These are phyloP conservation scores for Chytriomyces confervae DNA, from an alignment of 192 early-diverging fungal species.

Conservation along the genomic window DNA sequence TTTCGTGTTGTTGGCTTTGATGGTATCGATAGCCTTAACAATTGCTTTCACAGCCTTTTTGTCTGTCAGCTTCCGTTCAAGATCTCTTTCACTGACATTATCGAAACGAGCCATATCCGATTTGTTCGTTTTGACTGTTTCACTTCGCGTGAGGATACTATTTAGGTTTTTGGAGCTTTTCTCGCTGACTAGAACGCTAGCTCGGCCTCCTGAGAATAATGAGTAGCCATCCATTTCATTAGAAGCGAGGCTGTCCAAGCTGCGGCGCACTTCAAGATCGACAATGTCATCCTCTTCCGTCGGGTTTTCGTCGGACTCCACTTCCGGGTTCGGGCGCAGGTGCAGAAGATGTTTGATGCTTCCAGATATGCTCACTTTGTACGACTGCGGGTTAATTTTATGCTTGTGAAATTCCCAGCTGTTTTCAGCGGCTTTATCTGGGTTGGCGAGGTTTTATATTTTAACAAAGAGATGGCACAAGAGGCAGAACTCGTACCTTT, in stretches of 20 bases:
- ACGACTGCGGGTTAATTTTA: too few relatives aligned
- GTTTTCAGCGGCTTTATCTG: too few relatives aligned
- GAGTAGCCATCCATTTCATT: not conserved
- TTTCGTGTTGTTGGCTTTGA: conserved; percentile 32
- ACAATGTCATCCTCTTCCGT: not conserved
- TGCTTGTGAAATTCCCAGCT: too few relatives aligned
- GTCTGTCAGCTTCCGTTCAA: not conserved
- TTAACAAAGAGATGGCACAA: too few relatives aligned
- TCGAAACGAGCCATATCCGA: not conserved
- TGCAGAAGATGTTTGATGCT: not conserved
- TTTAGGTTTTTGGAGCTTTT: not conserved
- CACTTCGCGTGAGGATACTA: not conserved
- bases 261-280: not conserved
- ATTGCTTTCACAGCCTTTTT: not conserved
- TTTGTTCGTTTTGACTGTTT: not conserved
- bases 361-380: not conserved
- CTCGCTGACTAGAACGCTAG: not conserved
- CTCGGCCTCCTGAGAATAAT: not conserved
- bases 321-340: not conserved
- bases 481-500: too few relatives aligned
- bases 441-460: too few relatives aligned
- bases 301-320: not conserved
- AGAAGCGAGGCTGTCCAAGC: not conserved
- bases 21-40: conserved; percentile 12
- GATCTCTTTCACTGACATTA: not conserved